phyloP scores from a whole-genome alignment of 129 eudicot species.

The Helianthus tuberosus region DNA sequence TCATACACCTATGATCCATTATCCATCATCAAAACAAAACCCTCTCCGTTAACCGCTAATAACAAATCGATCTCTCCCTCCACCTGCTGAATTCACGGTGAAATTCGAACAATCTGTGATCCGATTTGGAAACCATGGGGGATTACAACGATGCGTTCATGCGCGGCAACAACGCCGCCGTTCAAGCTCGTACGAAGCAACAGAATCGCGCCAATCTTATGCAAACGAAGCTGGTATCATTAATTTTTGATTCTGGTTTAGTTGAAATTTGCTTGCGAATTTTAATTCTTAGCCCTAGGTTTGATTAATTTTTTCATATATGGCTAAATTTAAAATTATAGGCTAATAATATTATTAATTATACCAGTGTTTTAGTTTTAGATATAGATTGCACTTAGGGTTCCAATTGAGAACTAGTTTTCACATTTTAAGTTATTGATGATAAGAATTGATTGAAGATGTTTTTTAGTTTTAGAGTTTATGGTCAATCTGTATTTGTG shows the following conservation, averaged over 20 bases:
- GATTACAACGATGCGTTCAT: conserved; percentile 79
- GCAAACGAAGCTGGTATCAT: conserved; percentile 79
- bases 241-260: conserved; percentile 3
- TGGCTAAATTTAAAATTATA: too few relatives aligned
- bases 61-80: conserved; percentile 16
- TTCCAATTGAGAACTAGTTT: neutral
- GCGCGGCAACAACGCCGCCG: conserved; percentile 82
- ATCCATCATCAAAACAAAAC: conserved; percentile 21
- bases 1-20: neutral
- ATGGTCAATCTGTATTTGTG: neutral
- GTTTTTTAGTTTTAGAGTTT: neutral
- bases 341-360: neutral
- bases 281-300: too few relatives aligned
- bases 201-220: conserved; percentile 92
- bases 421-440: neutral
- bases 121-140: conserved; percentile 55
- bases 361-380: neutral
- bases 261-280: conserved; percentile 17
- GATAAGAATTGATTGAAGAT: neutral
- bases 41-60: conserved; percentile 22
- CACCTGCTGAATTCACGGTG: neutral
- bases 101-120: conserved; percentile 26
- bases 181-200: conserved; percentile 89
- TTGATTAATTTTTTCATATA: too few relatives aligned
- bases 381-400: conserved; percentile 5